phyloP scores from a whole-genome alignment of 495 filamentous ascomycete species.

The Xylaria sp. region DNA sequence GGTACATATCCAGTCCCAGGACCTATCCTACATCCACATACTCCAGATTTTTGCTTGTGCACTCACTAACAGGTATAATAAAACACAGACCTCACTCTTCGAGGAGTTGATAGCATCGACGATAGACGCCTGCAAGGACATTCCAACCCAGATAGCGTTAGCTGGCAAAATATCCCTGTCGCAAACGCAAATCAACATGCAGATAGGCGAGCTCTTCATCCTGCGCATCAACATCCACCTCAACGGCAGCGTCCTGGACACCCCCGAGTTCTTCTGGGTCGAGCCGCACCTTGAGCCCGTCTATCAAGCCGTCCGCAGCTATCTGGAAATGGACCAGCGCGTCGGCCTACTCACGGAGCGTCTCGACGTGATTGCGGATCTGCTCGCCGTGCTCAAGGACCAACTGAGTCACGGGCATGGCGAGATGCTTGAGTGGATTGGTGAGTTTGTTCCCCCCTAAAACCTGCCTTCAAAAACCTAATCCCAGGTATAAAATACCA shows the following conservation, averaged over 20 bases:
- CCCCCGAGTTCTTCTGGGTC: slow-evolving; percentile 97
- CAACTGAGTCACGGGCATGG: slow-evolving; percentile 96
- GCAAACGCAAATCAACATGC: slow-evolving; percentile 92
- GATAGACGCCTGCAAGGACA: slow-evolving; percentile 85
- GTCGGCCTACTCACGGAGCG: slow-evolving; percentile 90
- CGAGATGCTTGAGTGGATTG: slow-evolving; percentile 95
- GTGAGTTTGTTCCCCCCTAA: slow-evolving; percentile 56
- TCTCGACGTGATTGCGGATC: slow-evolving; percentile 90
- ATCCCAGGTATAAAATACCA: not conserved
- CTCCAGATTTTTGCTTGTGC: not conserved
- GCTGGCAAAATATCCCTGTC: slow-evolving; percentile 89
- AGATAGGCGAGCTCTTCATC: slow-evolving; percentile 97
- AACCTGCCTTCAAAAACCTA: too few species aligned
- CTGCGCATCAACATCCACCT: slow-evolving; percentile 96
- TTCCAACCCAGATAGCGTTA: slow-evolving; percentile 86
- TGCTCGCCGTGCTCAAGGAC: slow-evolving; percentile 93
- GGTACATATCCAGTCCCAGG: slow-evolving; percentile 47
- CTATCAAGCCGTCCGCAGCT: slow-evolving; percentile 91
- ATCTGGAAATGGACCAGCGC: slow-evolving; percentile 96
- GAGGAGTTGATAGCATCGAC: slow-evolving; percentile 95
- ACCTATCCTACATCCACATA: not conserved
- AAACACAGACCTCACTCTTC: slow-evolving; percentile 84
- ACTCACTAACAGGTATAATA: not conserved
- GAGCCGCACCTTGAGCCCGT: slow-evolving; percentile 95
- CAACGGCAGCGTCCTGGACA: slow-evolving; percentile 96